Conservation (phyloP, 2,329 filamentous ascomycete species). For the Fusarium scirpi region DNA sequence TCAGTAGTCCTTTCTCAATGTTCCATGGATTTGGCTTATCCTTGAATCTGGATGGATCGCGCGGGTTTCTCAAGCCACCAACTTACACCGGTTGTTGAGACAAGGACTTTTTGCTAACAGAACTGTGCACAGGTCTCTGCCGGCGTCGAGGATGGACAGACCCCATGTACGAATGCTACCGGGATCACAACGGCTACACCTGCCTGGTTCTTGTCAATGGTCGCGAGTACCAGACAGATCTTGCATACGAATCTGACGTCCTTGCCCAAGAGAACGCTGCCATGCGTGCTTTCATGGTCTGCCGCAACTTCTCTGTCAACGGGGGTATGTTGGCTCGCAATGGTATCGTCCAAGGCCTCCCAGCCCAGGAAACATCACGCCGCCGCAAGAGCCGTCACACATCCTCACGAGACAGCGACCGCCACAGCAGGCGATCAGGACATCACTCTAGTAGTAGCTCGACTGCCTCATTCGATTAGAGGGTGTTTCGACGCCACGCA, state of each 20-base stretch:
- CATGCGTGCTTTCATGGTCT: conserved; percentile 97
- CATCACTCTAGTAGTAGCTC: conserved; percentile 73
- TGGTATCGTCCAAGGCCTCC: conserved; percentile 75
- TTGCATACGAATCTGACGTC: conserved; percentile 82
- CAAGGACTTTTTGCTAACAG: conserved; percentile 51
- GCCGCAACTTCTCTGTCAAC: conserved; percentile 96
- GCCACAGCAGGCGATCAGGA: conserved; percentile 63
- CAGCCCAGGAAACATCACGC: conserved; percentile 64
- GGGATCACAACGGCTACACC: conserved; percentile 79
- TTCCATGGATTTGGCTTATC: not conserved
- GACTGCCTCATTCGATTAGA: conserved; percentile 68
- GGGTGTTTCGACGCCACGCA: conserved; percentile 25
- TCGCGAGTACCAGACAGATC: conserved; percentile 93
- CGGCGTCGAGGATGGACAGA: conserved; percentile 94
- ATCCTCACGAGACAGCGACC: conserved; percentile 60
- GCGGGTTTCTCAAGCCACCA: not conserved
- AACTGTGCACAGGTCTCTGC: conserved; percentile 78
- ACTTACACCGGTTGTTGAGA: not conserved
- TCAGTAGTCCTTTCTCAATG: not conserved
- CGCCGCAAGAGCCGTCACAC: conserved; percentile 65
- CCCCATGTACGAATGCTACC: conserved; percentile 87
- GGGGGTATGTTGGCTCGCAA: conserved; percentile 87
- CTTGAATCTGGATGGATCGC: not conserved
- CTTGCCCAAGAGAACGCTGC: conserved; percentile 93
- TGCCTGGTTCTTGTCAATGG: conserved; percentile 96